Base-by-base conservation (phyloP, 2,329 filamentous ascomycete species). In the Huntiella bhutanensis region DNA sequence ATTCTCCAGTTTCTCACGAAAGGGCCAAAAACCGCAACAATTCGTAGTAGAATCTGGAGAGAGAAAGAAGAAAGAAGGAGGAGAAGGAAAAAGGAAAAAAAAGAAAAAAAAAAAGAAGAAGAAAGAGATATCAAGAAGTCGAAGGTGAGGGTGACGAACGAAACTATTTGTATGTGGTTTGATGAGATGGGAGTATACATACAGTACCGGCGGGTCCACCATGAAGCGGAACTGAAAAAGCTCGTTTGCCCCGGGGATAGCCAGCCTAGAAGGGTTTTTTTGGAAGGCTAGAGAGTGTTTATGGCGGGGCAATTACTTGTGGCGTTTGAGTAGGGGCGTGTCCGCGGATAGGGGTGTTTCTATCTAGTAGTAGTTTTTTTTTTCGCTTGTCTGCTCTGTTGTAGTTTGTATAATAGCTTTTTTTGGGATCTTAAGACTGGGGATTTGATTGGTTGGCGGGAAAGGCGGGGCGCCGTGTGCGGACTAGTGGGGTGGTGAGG, bases 1-100 rank as follows among this genome's bases (percentile, higher is more conserved):
- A 19, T 50, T 50, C 48, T 50, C 48, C 48, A 50, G 44, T 37
- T 50, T 50, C 48, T 50, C 48, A 41, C 41, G 48, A 49, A 48
- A 35, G 40, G 40, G 44, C 43, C 48, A 42, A 43, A 22, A 48
- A 44, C 43, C 41, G 41, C 41, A 47, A 33, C 48, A 46, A 45
- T 46, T 50, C 45, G 47, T 46, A 40, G 35, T 36, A 36, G 48
- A 50, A 43, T 47, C 48, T 50, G 48, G 41, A 50, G 22, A 43
- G 32, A 44, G 41, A 37, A 41, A 43, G n/a, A 36, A 19, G 16
- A 37, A 17, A 33, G 41, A 28, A 34, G 42, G 45, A 17, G 43
- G 13, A 13, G 43, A n/a, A 33, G 32, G 15, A 40, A 39, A 28
- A 37, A 12, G 22, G 12, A 45, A 22, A 33, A 42, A 43, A 5